Evolutionary conservation across 1,284 basidiomycete species (phyloP).

Genomic region (Singerocomus rubriflavus): DNA sequence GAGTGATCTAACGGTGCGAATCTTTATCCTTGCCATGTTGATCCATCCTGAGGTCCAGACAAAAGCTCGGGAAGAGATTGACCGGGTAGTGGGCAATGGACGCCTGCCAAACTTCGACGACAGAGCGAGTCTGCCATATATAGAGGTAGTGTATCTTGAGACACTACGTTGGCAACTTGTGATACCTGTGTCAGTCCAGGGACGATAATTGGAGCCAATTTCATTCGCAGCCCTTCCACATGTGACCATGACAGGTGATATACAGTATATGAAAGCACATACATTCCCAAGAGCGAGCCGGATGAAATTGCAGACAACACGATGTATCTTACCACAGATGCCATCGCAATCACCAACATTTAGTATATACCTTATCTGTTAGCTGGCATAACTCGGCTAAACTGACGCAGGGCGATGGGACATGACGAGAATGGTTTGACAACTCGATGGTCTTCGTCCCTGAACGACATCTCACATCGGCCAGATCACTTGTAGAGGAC

Average conservation of each 20-base stretch:
- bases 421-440: slow-evolving; percentile 24
- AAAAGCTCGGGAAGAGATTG: slow-evolving; percentile 28
- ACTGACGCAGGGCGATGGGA: slow-evolving; percentile 20
- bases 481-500: slow-evolving; percentile 12
- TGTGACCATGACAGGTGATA: slow-evolving; percentile 22
- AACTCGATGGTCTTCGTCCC: slow-evolving; percentile 27
- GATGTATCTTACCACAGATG: slow-evolving; percentile 11
- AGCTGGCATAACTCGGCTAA: slow-evolving; percentile 1
- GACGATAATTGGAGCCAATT: background rate
- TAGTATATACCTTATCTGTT: slow-evolving; percentile 20
- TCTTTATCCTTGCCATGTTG: slow-evolving; percentile 32
- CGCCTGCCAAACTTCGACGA: slow-evolving; percentile 31
- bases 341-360: slow-evolving; percentile 24
- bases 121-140: slow-evolving; percentile 24
- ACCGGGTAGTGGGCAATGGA: slow-evolving; percentile 24
- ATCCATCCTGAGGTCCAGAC: slow-evolving; percentile 28
- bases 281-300: slow-evolving; percentile 30
- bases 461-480: slow-evolving; percentile 26
- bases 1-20: slow-evolving; percentile 15
- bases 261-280: slow-evolving; percentile 29
- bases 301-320: background rate
- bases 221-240: slow-evolving; percentile 25
- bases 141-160: slow-evolving; percentile 28
- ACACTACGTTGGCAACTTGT: slow-evolving; percentile 27
- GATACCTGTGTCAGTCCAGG: slow-evolving; percentile 6